Base-by-base conservation (phyloP, 352 stramenopile genomes). In the Phytophthora palmivora region DNA sequence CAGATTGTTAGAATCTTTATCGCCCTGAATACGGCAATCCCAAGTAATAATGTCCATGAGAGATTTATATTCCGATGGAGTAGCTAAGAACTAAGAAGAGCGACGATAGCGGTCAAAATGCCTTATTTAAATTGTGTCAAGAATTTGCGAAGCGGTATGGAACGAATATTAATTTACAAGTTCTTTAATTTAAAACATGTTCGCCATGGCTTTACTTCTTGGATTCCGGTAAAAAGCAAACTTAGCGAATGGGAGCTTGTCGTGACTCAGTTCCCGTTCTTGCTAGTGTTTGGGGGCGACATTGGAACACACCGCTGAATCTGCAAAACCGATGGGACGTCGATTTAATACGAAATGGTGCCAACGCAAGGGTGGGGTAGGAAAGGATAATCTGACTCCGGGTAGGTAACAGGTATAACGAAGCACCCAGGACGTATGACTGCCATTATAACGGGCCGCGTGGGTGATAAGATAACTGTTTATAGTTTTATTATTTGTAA, bases 391-490 rank as follows among this genome's bases (percentile, higher is more conserved):
- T 21, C 10, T 0, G 39, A 44, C 3, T 58, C 49, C 6, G 49
- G 22, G 5, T 22, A 11, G n/a, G 36, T 58, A 11, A 38, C 26
- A 16, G 39, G 43, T 12, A 43, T 43, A 16, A 48, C 16, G 10
- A 58, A 58, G 26, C 37, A 58, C 19, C 24, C 24, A 8, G 28
- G 39, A 12, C 51, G 28, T 22, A 50, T 58, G 26, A 58, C 28
- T 24, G 38, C 28, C 26, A 28, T 58, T 16, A 6, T 47, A 4
- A 39, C 36, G 4, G 16, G 46, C 6, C 7, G 34, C 0, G 36
- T 22, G 21, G 49, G 28, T n/a, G 48, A 36, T 56, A 56, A 45
- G 48, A 18, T 56, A n/a, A n/a, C n/a, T 37, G 26, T 45, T 55
- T n/a, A 44, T 16, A 45, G 15, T 54, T 43, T 19, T 33, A 24